These are phyloP conservation scores for Phytophthora rubi DNA, from an alignment of 352 stramenopile genomes.

Conservation along the genomic window DNA sequence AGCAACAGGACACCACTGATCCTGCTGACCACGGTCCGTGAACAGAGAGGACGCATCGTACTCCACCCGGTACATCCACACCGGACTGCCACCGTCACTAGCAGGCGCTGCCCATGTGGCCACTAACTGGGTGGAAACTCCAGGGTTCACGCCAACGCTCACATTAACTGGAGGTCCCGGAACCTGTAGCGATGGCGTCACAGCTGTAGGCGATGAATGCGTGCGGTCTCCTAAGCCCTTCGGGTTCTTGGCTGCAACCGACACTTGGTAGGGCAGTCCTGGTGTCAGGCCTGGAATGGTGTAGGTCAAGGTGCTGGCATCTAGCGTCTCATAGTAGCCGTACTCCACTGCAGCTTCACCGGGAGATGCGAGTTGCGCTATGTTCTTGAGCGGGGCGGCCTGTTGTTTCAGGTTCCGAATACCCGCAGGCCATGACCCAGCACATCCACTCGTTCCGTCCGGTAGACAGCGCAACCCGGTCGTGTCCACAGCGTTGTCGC, in stretches of 20 bases:
- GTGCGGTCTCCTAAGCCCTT: slow-evolving; percentile 65
- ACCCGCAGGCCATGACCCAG: slow-evolving; percentile 48
- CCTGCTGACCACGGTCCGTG: slow-evolving; percentile 63
- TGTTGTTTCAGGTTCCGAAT: slow-evolving; percentile 22
- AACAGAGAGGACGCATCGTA: slow-evolving; percentile 79
- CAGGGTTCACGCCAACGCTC: slow-evolving; percentile 69
- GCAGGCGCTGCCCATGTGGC: slow-evolving; percentile 55
- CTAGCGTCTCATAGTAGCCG: slow-evolving; percentile 72
- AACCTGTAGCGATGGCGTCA: slow-evolving; percentile 78
- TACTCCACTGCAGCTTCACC: slow-evolving; percentile 74
- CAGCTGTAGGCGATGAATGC: slow-evolving; percentile 45
- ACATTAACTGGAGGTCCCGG: slow-evolving; percentile 76
- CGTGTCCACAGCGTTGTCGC: slow-evolving; percentile 71
- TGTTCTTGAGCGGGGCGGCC: slow-evolving; percentile 6
- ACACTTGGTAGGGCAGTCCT: slow-evolving; percentile 84
- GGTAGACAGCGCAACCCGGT: slow-evolving; percentile 53
- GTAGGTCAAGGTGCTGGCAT: slow-evolving; percentile 65
- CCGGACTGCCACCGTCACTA: slow-evolving; percentile 61
- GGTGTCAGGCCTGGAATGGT: slow-evolving; percentile 74
- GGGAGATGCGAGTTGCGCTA: slow-evolving; percentile 25
- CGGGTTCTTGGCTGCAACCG: slow-evolving; percentile 90
- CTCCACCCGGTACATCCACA: slow-evolving; percentile 83
- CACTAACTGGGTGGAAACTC: slow-evolving; percentile 75
- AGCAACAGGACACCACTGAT: slow-evolving; percentile 70
- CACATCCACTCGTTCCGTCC: slow-evolving; percentile 40